Evolutionary conservation across 495 filamentous ascomycete species (phyloP), one percentile per base, ranked within the genome.

Genomic region (Aspergillus ellipticus): DNA sequence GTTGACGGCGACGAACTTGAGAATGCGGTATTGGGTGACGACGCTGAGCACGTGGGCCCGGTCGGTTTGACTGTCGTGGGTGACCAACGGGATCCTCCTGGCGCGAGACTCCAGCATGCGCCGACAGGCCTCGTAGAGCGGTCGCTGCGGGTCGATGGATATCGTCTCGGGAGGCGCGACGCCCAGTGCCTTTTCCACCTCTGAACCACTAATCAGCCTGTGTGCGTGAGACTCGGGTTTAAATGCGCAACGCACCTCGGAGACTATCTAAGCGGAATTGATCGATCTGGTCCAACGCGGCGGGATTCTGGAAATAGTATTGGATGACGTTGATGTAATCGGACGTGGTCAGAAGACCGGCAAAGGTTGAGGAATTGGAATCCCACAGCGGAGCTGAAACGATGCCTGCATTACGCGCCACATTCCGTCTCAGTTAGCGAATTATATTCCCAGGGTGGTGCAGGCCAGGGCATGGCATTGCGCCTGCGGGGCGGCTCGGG

Each of bases 271-370:
- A 76, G 31, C 90, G 89, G 73, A 99, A 97, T 66, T 96, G 88
- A 65, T 97, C 94, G 65, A 97, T 87, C 65, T 92, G 82, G 53
- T 85, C 84, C 51, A 99, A 80, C 11, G 90, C 86, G 42, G 93
- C 89, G 15, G 95, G 95, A 63, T 93, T 96, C 74, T 97, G 93
- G 85, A 94, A 97, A 76, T 97, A 97, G 71, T 97, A 99, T 73
- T 97, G 95, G 51, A 99, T 95, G 53, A 99, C 88, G 68, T 99
- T 99, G 77, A 99, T 78, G 70, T 94, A 99, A 71, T 99, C 94
- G 58, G 90, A 94, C 45, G 90, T 95, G 19, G 94, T 97, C 64
- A 99, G 80, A 21, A 97, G 79, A 49, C 94, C 94, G 21, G 95
- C 94, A 67, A 97, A 99, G 20, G 87, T 90, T 22, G 92, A 96